Evolutionary conservation across 768 basidiomycete species (phyloP).

Genomic region (Leccinum imitatum): DNA sequence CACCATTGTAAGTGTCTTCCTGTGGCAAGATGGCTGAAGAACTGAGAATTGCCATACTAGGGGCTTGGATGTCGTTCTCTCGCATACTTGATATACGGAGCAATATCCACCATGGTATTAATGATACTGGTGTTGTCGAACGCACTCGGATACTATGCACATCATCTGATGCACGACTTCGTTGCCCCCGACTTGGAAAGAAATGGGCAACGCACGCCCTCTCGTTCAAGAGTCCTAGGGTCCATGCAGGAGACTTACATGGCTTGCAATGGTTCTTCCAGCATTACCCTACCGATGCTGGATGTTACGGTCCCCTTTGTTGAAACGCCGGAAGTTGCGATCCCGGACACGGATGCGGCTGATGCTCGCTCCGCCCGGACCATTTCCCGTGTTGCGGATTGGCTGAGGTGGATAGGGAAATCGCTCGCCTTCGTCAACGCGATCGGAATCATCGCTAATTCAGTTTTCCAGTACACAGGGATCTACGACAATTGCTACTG

Average conservation of each 20-base stretch:
- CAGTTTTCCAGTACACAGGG: slow-evolving; percentile 30
- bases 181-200: neutral
- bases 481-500: slow-evolving; percentile 32
- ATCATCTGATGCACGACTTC: neutral
- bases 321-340: neutral
- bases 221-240: neutral
- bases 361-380: neutral
- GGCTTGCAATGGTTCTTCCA: too few species aligned
- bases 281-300: neutral
- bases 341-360: too few species aligned
- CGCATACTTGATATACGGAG: slow-evolving; percentile 32
- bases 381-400: slow-evolving; percentile 6
- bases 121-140: slow-evolving; percentile 31
- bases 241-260: too few species aligned
- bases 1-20: slow-evolving; percentile 20
- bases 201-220: neutral
- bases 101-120: slow-evolving; percentile 31
- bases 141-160: slow-evolving; percentile 20
- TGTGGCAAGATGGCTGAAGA: neutral
- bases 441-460: slow-evolving; percentile 22
- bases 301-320: neutral
- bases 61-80: slow-evolving; percentile 37
- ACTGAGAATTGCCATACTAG: slow-evolving; percentile 1
- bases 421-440: slow-evolving; percentile 30
- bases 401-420: slow-evolving; percentile 29